phyloP scores from a whole-genome alignment of 768 basidiomycete species.

The Boletus vermiculosoides region DNA sequence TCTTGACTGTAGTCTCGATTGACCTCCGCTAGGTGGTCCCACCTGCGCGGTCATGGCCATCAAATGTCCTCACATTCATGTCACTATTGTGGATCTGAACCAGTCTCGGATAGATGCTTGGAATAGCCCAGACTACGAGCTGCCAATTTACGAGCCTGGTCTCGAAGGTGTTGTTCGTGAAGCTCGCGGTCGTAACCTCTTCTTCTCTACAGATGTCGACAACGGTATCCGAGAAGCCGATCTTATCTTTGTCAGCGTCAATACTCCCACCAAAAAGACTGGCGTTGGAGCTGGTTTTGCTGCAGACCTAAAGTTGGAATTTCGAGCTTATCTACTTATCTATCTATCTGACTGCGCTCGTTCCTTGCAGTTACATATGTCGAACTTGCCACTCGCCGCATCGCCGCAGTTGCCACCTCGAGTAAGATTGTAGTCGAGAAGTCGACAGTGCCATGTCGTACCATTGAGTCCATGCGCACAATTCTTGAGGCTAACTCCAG shows the following conservation, averaged over 20 bases:
- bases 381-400: constrained; percentile 93
- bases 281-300: constrained; percentile 98
- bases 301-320: constrained; percentile 91
- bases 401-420: constrained; percentile 85
- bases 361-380: constrained; percentile 77
- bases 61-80: constrained; percentile 88
- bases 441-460: constrained; percentile 97
- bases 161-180: constrained; percentile 86
- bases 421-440: constrained; percentile 99
- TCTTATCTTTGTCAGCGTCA: constrained; percentile 97
- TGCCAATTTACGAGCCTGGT: constrained; percentile 98
- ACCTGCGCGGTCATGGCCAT: constrained; percentile 94
- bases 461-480: constrained; percentile 99
- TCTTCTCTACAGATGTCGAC: constrained; percentile 95
- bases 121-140: constrained; percentile 80
- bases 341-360: constrained; percentile 8
- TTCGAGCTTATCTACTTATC: constrained; percentile 3
- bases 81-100: constrained; percentile 99
- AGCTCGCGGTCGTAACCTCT: constrained; percentile 91
- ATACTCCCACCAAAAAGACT: constrained; percentile 98
- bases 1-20: too few species aligned
- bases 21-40: constrained; percentile 66
- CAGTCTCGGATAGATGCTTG: constrained; percentile 92
- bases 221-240: constrained; percentile 92
- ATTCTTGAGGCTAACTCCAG: constrained; percentile 98